Conservation (phyloP, 208 protist species). For the Crithidia acanthocephali region DNA sequence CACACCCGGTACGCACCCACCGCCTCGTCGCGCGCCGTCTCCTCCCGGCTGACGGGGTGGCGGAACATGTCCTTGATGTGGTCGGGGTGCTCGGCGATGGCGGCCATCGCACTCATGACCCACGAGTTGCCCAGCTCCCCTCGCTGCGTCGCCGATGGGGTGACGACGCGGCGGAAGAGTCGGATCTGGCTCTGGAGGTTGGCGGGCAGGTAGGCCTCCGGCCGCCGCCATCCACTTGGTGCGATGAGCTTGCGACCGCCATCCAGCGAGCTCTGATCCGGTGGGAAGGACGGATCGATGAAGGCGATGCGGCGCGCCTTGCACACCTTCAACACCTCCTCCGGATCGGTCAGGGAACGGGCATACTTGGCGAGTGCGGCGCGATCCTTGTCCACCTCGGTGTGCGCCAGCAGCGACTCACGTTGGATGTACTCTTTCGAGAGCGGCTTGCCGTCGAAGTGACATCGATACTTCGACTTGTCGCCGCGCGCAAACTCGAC, state of each 20-base stretch:
- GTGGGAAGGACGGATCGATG: conserved; percentile 53
- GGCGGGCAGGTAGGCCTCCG: conserved; percentile 46
- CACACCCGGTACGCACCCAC: conserved; percentile 64
- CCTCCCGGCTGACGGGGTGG: conserved; percentile 21
- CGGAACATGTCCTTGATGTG: conserved; percentile 53
- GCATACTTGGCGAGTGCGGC: conserved; percentile 19
- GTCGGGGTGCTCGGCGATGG: conserved; percentile 44
- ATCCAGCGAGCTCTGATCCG: conserved; percentile 38
- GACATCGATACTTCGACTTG: conserved; percentile 27
- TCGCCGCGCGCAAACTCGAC: conserved; percentile 50
- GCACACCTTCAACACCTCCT: conserved; percentile 41
- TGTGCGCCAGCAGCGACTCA: conserved; percentile 17
- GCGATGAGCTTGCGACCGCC: conserved; percentile 18
- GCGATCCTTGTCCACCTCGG: conserved; percentile 20
- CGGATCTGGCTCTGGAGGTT: conserved; percentile 23
- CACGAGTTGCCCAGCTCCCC: conserved; percentile 74
- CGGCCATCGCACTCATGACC: conserved; percentile 66
- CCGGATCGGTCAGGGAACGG: conserved; percentile 13
- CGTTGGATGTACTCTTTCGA: conserved; percentile 45
- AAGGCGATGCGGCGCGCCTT: conserved; percentile 31
- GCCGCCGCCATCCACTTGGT: conserved; percentile 44
- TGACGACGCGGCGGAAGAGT: conserved; percentile 48
- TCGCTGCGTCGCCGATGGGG: conserved; percentile 40
- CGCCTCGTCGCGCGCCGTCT: conserved; percentile 38
- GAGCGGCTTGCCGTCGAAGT: conserved; percentile 46